Percentiles rank a stretch among this genome's conserved stretches.
Evolutionary conservation across 192 early-diverging fungal genomes (phyloP).

Genomic region (Physocladia obscura): DNA sequence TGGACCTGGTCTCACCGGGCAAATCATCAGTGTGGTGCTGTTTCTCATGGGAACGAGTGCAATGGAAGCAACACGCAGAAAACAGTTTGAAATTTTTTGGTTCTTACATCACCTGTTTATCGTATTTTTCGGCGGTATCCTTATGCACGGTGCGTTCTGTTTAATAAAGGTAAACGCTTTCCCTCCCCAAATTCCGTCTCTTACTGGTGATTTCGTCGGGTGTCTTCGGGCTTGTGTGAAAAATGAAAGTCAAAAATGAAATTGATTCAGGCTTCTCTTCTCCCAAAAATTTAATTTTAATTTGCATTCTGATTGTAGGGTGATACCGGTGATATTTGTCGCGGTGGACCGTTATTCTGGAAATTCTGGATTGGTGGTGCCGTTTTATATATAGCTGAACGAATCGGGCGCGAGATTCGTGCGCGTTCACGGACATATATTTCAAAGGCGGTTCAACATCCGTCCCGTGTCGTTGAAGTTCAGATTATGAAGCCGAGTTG

Average conservation of each 20-base stretch:
- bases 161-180: constrained; percentile 66
- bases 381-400: constrained; percentile 69
- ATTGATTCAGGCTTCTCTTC: neutral
- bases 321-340: constrained; percentile 53
- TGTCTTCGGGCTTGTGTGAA: neutral
- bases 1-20: constrained; percentile 82
- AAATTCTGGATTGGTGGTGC: constrained; percentile 74
- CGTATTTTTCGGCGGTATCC: constrained; percentile 75
- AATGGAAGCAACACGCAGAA: constrained; percentile 57
- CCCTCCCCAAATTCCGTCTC: neutral
- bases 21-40: constrained; percentile 70
- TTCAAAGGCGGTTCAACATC: constrained; percentile 81
- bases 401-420: constrained; percentile 69
- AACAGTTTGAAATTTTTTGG: constrained; percentile 80
- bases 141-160: constrained; percentile 83
- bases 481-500: constrained; percentile 70
- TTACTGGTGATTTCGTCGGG: too few species aligned
- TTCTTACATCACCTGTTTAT: constrained; percentile 85
- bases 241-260: neutral
- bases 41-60: constrained; percentile 79
- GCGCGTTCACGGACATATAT: constrained; percentile 67
- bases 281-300: neutral
- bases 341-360: constrained; percentile 74
- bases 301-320: constrained; percentile 18
- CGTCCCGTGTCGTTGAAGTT: constrained; percentile 77